Conservation (phyloP, 2,329 filamentous ascomycete genomes). For the Lasiodiplodia hormozganensis region DNA sequence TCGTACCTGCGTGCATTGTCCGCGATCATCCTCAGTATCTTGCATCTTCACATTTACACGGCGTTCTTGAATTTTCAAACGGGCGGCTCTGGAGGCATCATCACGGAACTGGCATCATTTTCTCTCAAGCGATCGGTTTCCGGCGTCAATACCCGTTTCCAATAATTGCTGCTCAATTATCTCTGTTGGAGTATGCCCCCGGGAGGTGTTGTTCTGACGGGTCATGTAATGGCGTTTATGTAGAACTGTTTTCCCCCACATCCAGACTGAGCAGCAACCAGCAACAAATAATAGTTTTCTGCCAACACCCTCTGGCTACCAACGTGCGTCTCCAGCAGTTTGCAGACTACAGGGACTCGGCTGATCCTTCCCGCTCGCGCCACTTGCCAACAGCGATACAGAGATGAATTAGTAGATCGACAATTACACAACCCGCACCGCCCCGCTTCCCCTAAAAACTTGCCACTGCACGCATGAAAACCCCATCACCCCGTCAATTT, state of each 20-base stretch:
- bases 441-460: background rate
- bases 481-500: background rate
- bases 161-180: conserved; percentile 19
- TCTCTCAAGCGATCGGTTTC: conserved; percentile 22
- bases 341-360: background rate
- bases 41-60: conserved; percentile 28
- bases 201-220: conserved; percentile 6
- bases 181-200: background rate
- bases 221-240: conserved; percentile 24
- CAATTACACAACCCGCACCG: background rate
- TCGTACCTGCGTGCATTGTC: conserved; percentile 19
- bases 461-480: background rate
- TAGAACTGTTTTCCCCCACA: conserved; percentile 12
- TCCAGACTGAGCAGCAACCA: conserved; percentile 15
- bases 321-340: background rate
- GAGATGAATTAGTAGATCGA: background rate
- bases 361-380: background rate
- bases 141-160: conserved; percentile 29
- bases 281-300: conserved; percentile 22
- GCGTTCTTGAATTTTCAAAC: conserved; percentile 25
- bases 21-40: conserved; percentile 16
- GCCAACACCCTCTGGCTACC: background rate
- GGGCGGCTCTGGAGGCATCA: conserved; percentile 26
- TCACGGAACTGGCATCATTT: conserved; percentile 26
- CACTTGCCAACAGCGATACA: background rate